Percentiles rank a stretch among this genome's conserved stretches.
These are phyloP conservation scores for Jatropha curcas DNA, from an alignment of 345 rosid genomes.

Conservation along the genomic window DNA sequence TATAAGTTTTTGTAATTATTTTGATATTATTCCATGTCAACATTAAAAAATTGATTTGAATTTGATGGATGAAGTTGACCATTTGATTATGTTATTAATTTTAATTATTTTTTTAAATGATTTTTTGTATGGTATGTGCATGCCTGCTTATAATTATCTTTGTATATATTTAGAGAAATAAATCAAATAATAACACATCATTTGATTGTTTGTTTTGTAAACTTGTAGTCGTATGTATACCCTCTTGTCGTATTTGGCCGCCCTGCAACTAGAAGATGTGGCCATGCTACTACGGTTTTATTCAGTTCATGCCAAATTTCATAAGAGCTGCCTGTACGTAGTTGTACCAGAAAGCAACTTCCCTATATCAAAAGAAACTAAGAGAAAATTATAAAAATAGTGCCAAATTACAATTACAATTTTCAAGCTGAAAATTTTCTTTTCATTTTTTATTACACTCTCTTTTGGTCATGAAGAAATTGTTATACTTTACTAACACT, in stretches of 20 bases:
- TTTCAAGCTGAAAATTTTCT: too few relatives aligned
- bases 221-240: neutral
- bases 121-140: too few relatives aligned
- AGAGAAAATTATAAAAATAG: too few relatives aligned
- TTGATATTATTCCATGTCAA: neutral
- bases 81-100: neutral
- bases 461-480: neutral
- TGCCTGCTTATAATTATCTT: too few relatives aligned
- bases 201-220: neutral
- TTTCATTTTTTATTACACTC: neutral
- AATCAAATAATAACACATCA: neutral
- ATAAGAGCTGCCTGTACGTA: neutral
- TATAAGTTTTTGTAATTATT: neutral
- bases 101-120: too few relatives aligned
- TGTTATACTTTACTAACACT: neutral
- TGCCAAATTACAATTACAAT: too few relatives aligned
- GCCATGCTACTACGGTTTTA: neutral
- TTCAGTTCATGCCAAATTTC: conserved; percentile 4
- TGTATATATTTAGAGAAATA: too few relatives aligned
- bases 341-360: conserved; percentile 2
- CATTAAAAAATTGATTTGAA: neutral
- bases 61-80: neutral
- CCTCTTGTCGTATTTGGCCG: neutral
- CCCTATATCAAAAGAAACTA: neutral
- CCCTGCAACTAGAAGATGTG: neutral